Percentiles rank a stretch among this genome's conserved stretches.
phyloP scores from a whole-genome alignment of 768 basidiomycete genomes.

The Gloeostereum incarnatum region DNA sequence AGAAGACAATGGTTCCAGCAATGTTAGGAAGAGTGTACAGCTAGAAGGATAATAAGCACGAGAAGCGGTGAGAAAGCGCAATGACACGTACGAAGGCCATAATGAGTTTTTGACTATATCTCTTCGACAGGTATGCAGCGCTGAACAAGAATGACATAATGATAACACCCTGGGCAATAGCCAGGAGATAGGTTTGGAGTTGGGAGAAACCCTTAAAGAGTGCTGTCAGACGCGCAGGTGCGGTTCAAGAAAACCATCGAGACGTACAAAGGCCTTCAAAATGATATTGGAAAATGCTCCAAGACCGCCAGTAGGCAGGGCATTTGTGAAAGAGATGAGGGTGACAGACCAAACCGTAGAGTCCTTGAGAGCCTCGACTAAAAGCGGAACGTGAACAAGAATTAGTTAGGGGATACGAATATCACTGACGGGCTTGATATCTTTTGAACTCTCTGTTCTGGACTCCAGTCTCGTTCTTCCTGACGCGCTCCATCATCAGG shows the following conservation, averaged over 20 bases:
- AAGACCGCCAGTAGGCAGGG: constrained; percentile 36
- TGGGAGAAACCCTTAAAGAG: constrained; percentile 30
- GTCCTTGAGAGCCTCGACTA: constrained; percentile 35
- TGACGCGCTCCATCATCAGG: constrained; percentile 38
- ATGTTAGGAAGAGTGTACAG: constrained; percentile 38
- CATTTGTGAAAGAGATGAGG: constrained; percentile 38
- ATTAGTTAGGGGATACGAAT: neutral
- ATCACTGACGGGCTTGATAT: constrained; percentile 21
- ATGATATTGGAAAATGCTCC: constrained; percentile 48
- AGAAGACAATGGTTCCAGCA: constrained; percentile 38
- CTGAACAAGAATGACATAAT: constrained; percentile 36
- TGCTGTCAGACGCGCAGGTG: neutral
- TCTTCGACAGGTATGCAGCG: constrained; percentile 29
- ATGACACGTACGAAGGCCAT: constrained; percentile 26
- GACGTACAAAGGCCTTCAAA: constrained; percentile 30
- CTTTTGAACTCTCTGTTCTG: constrained; percentile 43
- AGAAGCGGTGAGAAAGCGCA: neutral
- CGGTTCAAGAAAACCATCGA: neutral
- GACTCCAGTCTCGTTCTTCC: constrained; percentile 43
- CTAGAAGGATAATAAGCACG: constrained; percentile 10
- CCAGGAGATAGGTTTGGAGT: constrained; percentile 43
- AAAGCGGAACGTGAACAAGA: neutral
- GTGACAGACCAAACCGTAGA: constrained; percentile 36
- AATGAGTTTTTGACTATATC: constrained; percentile 34
- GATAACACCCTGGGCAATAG: constrained; percentile 31